Conservation (phyloP, 179 eudicot species). For the Heliamphora pulchella region DNA sequence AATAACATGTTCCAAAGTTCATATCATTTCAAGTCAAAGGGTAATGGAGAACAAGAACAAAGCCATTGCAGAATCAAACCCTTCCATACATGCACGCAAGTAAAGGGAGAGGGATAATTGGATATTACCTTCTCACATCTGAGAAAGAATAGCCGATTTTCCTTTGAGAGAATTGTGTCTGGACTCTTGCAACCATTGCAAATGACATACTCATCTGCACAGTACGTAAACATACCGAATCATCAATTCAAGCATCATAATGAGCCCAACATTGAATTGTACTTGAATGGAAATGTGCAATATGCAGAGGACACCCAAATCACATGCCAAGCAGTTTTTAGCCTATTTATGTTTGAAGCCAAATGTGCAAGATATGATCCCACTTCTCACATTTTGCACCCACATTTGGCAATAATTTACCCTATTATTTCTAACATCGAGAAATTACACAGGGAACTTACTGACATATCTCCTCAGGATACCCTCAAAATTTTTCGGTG, state of each 20-base stretch:
- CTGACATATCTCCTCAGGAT: constrained; percentile 76
- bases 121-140: constrained; percentile 83
- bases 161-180: constrained; percentile 88
- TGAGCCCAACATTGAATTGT: background rate
- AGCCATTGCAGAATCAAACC: background rate
- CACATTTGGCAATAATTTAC: background rate
- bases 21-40: background rate
- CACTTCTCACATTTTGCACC: background rate
- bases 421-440: background rate
- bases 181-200: constrained; percentile 97
- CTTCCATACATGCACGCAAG: background rate
- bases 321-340: background rate
- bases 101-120: background rate
- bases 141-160: constrained; percentile 82
- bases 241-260: background rate
- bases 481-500: constrained; percentile 92
- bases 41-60: background rate
- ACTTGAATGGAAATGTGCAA: background rate
- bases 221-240: background rate
- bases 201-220: constrained; percentile 85
- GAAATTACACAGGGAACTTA: constrained; percentile 35
- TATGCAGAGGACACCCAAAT: background rate
- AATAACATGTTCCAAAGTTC: background rate
- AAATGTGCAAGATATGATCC: background rate
- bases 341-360: background rate